Conservation (phyloP, 441 rosid genomes). For the Croton laevigatus region DNA sequence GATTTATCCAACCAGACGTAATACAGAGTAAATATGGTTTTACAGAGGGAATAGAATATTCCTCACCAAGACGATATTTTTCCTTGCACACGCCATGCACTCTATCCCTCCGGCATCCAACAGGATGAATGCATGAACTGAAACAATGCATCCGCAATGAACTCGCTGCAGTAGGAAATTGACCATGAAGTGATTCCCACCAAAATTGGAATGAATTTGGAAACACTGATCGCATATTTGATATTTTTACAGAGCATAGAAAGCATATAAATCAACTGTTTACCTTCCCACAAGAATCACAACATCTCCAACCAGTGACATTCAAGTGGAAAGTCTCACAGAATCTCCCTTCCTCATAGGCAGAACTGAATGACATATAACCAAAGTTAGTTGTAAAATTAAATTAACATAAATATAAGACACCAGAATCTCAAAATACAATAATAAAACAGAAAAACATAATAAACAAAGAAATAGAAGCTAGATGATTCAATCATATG, state of each 20-base stretch:
- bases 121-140: constrained; percentile 49
- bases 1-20: not conserved
- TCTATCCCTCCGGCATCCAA: constrained; percentile 96
- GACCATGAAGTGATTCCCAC: constrained; percentile 23
- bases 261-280: constrained; percentile 25
- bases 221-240: constrained; percentile 11
- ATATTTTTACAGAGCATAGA: constrained; percentile 10
- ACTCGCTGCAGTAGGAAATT: constrained; percentile 54
- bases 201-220: constrained; percentile 13
- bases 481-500: not conserved
- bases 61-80: constrained; percentile 57
- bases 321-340: constrained; percentile 71
- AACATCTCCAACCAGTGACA: constrained; percentile 87
- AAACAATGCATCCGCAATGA: constrained; percentile 97
- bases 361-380: constrained; percentile 48
- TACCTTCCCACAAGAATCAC: constrained; percentile 95
- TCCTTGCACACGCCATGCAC: constrained; percentile 76
- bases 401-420: not conserved
- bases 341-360: constrained; percentile 79
- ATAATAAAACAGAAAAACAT: not conserved
- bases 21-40: not conserved
- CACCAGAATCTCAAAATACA: not conserved
- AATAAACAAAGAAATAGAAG: not conserved
- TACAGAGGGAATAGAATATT: constrained; percentile 20
- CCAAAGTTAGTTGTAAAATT: constrained; percentile 8